phyloP scores from a whole-genome alignment of 805 yeast genomes.

The Kuraishia ogatae region DNA sequence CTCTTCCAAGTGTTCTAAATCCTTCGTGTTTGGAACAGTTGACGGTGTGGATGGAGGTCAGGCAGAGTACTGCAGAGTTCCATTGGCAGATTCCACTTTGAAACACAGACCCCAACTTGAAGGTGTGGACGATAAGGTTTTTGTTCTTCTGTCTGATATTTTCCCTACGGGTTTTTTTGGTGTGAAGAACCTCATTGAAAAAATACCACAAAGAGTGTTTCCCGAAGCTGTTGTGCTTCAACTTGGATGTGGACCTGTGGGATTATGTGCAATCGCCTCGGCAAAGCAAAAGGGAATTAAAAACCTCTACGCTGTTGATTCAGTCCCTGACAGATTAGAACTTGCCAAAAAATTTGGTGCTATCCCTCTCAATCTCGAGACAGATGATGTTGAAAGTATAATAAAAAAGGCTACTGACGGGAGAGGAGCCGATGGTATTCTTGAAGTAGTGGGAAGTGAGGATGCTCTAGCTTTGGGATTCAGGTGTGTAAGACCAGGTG shows the following conservation, averaged over 20 bases:
- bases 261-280: constrained; percentile 40
- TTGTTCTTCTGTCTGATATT: constrained; percentile 54
- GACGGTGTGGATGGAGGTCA: constrained; percentile 51
- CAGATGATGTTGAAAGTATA: constrained; percentile 26
- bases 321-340: constrained; percentile 35
- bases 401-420: constrained; percentile 29
- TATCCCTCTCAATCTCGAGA: constrained; percentile 33
- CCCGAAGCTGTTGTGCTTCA: constrained; percentile 35
- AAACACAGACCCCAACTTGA: constrained; percentile 29
- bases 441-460: constrained; percentile 52
- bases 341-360: constrained; percentile 42
- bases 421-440: constrained; percentile 50
- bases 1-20: constrained; percentile 44
- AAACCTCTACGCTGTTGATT: constrained; percentile 38
- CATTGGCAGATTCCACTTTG: constrained; percentile 44
- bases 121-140: constrained; percentile 31
- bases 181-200: constrained; percentile 37
- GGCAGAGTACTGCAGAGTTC: constrained; percentile 54
- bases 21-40: constrained; percentile 48
- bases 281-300: constrained; percentile 35
- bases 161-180: constrained; percentile 59
- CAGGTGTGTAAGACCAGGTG: constrained; percentile 47
- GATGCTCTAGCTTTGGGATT: constrained; percentile 42
- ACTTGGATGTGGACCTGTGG: constrained; percentile 56
- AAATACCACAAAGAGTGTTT: constrained; percentile 25